Base-by-base conservation (phyloP, 2,329 filamentous ascomycete species). In the Fusarium pilosicola region DNA sequence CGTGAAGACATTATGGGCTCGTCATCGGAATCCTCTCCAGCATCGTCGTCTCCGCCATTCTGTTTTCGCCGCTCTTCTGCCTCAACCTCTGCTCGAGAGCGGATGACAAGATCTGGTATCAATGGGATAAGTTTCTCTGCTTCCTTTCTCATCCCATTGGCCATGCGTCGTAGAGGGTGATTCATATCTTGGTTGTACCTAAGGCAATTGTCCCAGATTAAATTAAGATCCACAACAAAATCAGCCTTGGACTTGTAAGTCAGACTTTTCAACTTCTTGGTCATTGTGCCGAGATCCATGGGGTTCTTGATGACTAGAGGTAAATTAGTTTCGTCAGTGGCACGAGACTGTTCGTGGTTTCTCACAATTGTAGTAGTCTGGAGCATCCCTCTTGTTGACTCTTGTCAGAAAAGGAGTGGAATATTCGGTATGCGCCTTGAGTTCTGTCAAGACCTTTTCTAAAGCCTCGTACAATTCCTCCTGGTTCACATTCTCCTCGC, bases 1-100 rank as follows among this genome's bases (percentile, higher is more conserved):
- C 96, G 90, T 56, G 96, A 98, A 65, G 96, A 96, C 94, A 98
- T 98, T 79, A 99, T 98, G 14, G 96, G 96, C 83, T 97, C 95
- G 80, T 98, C 96, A 78, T 98, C 96, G 76, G 95, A 97, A 81
- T 98, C 96, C 67, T 98, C 96, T 34, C 89, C 94, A 44, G 88
- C 93, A 76, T 96, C 94, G 73, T 94, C 90, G 69, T 94, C 93
- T 51, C 92, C 92, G 57, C 96, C 95, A 70, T 95, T 94, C 77
- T 97, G 94, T 80, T 96, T 93, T 70, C 95, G 89, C 61, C 96
- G 90, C 82, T 93, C 91, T 76, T 96, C 94, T 22, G 93, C 93
- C 83, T 99, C 96, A 12, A 98, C 95, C 80, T 98, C 96, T 24
- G 95, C 96, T 71, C 96, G 92, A 74, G 97, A 94, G 73, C 95